Percentiles rank a stretch among this genome's conserved stretches.
Conservation (phyloP, 352 stramenopile species). For the Albugo laibachii region DNA sequence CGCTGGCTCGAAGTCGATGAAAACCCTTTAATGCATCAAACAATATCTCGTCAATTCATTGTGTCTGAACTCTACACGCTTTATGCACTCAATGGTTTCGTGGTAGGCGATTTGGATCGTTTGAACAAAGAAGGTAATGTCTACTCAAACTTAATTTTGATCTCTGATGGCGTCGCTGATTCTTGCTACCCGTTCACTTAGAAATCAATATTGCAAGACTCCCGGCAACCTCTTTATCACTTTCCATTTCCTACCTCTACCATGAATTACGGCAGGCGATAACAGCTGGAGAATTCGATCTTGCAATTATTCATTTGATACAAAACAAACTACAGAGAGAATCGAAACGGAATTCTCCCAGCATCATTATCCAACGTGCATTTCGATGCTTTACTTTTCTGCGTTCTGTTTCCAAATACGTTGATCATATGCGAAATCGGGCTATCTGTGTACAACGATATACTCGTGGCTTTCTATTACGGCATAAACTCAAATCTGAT, state of each 20-base stretch:
- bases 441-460: constrained; percentile 31
- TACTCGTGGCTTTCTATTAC: constrained; percentile 40
- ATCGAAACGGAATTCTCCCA: constrained; percentile 7
- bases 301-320: background rate
- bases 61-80: constrained; percentile 41
- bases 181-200: too few relatives aligned
- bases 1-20: constrained; percentile 34
- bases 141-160: too few relatives aligned
- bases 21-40: constrained; percentile 36
- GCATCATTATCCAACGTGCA: constrained; percentile 15
- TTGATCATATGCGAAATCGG: constrained; percentile 20
- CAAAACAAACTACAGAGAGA: background rate
- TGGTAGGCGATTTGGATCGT: constrained; percentile 22
- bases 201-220: too few relatives aligned
- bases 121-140: background rate
- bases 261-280: background rate
- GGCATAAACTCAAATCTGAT: constrained; percentile 17
- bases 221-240: background rate
- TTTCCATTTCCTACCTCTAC: background rate
- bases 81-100: constrained; percentile 33
- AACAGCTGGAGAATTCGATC: background rate
- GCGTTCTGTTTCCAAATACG: constrained; percentile 14
- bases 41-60: constrained; percentile 34
- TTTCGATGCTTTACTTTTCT: constrained; percentile 34
- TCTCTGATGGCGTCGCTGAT: too few relatives aligned